Base-by-base conservation (phyloP, 148 eudicot species). In the Bassia scoparia region DNA sequence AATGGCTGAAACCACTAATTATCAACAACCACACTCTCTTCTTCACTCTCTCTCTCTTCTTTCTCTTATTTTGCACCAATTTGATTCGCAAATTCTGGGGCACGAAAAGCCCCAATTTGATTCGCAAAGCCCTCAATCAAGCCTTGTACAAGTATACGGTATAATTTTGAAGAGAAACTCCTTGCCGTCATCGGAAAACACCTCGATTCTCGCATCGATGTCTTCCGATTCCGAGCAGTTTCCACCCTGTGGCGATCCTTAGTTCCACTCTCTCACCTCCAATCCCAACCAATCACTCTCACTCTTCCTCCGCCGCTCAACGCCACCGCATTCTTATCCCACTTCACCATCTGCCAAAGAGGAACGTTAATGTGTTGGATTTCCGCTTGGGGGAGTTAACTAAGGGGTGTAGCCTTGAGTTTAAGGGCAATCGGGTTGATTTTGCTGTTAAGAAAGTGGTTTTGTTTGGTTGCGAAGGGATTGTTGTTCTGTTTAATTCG, bases 321-420 rank as follows among this genome's bases (percentile, higher is more conserved):
- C 13, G 12, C 43, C 27, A 3, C 67, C 27, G 46, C 29, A 12
- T 6, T 17, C 27, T 21, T 63, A 35, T 20, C 67, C 38, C 26
- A 23, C 7, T 37, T 63, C 46, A 63, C 48, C 13, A 35, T 63
- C 13, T 63, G 67, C 17, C 67, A 46, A 0, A 14, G 3, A 75
- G 6, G 16, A 67, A 5, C 5, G 23, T 75, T 17, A 68, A 75
- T 18, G 8, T 76, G 52, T 6, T 68, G 14, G 37, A 15, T 60
- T 68, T 68, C 2, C 67, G 73, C 6, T 13, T 76, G 41, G 65
- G 59, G 31, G 60, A 76, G 26, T 24, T 75, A 3, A 11, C 10
- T 21, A 56, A 31, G 24, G 56, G 56, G 23, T 43, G 11, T 4
- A 33, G 53, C 17, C 20, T 65, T 5, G 53, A 37, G 3, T 54